phyloP scores from a whole-genome alignment of 176 grass and related monocot genomes.

The Cenchrus americanus region DNA sequence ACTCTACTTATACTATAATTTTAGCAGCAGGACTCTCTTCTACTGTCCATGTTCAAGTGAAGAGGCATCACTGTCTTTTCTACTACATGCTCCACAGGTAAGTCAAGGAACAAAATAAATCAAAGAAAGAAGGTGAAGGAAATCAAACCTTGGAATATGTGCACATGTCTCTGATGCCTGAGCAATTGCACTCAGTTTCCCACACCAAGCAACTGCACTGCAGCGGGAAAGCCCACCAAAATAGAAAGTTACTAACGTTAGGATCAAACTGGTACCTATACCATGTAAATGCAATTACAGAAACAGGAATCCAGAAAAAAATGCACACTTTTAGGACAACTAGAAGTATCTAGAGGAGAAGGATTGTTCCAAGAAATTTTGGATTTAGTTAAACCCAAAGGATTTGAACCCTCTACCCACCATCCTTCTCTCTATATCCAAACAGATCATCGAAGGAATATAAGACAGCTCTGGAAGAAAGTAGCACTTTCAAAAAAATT shows the following conservation, averaged over 20 bases:
- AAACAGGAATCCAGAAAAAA: conserved; percentile 33
- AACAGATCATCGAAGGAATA: too few relatives aligned
- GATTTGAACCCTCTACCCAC: background rate
- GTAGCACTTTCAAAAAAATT: background rate
- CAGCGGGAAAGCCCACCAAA: conserved; percentile 15
- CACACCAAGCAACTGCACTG: conserved; percentile 92
- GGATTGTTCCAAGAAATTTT: background rate
- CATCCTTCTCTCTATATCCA: too few relatives aligned
- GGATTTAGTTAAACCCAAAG: background rate
- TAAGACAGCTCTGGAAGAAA: too few relatives aligned
- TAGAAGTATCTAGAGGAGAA: background rate
- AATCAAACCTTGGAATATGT: conserved; percentile 74
- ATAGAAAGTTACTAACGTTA: background rate
- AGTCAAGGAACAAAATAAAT: background rate
- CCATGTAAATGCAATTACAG: conserved; percentile 20
- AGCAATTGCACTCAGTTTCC: conserved; percentile 87
- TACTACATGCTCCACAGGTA: background rate
- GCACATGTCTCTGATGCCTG: conserved; percentile 94
- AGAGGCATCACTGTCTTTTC: background rate
- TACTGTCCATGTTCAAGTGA: background rate
- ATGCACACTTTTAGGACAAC: background rate
- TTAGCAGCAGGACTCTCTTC: background rate
- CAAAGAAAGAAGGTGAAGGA: conserved; percentile 13
- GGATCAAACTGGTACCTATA: background rate
- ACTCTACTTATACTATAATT: too few relatives aligned